These are phyloP conservation scores for Mucor racemosus DNA, from an alignment of 371 early-diverging fungal species.

Conservation along the genomic window DNA sequence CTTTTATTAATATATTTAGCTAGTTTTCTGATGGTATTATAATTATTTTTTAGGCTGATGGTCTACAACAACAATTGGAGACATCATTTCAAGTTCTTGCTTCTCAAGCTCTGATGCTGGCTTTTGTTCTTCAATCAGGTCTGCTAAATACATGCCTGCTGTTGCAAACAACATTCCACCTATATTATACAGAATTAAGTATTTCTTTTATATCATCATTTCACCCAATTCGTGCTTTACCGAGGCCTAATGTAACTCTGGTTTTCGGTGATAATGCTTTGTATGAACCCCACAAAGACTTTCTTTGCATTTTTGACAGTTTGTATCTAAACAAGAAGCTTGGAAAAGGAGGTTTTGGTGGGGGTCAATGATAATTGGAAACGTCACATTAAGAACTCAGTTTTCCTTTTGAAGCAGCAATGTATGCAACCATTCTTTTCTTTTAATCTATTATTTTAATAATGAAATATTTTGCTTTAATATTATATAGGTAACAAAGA, in stretches of 20 bases:
- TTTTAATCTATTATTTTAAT: background rate
- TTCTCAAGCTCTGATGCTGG: constrained; percentile 45
- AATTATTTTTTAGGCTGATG: constrained; percentile 24
- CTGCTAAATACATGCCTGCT: constrained; percentile 46
- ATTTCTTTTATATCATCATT: too few relatives aligned
- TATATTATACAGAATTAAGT: constrained; percentile 8
- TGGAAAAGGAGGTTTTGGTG: background rate
- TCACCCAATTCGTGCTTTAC: constrained; percentile 19
- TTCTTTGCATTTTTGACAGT: constrained; percentile 47
- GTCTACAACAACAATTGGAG: constrained; percentile 48
- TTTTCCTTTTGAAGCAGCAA: background rate
- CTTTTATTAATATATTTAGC: background rate
- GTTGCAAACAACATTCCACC: constrained; percentile 58
- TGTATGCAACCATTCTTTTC: background rate
- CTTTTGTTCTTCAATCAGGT: constrained; percentile 43
- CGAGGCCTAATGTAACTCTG: constrained; percentile 46
- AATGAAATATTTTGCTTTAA: background rate
- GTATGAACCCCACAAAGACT: constrained; percentile 57
- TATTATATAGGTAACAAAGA: background rate
- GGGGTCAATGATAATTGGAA: background rate
- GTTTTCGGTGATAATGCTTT: constrained; percentile 46
- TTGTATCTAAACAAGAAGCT: constrained; percentile 8
- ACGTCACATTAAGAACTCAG: constrained; percentile 8
- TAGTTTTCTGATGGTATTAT: background rate
- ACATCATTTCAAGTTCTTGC: constrained; percentile 39